Evolutionary conservation across 2,329 filamentous ascomycete genomes (phyloP), one percentile per base, ranked within the genome.

Genomic region (Fusarium vanettenii): DNA sequence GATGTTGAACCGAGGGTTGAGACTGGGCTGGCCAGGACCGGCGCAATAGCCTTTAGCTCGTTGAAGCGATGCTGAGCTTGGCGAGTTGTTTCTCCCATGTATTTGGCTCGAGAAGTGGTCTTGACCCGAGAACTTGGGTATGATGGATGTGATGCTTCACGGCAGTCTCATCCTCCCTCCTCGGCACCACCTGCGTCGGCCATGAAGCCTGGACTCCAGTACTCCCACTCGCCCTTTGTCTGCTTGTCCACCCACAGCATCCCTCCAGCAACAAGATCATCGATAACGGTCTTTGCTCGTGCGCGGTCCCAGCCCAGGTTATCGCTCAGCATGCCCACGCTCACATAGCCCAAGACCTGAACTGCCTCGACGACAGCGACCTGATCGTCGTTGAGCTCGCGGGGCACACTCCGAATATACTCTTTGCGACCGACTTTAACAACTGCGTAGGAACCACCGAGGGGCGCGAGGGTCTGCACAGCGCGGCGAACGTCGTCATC

Each of bases 211-310:
- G 94, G 94, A 69, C 91, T 94, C 97, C 97, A 99, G 79, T 98
- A 99, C 83, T 98, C 95, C 83, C 92, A 95, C 85, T 98, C 96
- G 20, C 81, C 82, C 10, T 90, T 88, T 11, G 85, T 92, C 84
- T 98, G 95, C 75, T 90, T 91, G 83, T 99, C 97, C 7, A 98
- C 91, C 97, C 97, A 99, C 16, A 99, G 90, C 86, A 99, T 90
- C 62, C 95, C 95, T 79, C 97, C 95, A 0, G 92, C 92, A 61
- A 98, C 88, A 37, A 99, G 85, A 82, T 99, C 97, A 72, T 98
- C 95, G 61, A 98, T 89, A 2, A 96, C 95, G 0, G 97, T 98
- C 81, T 93, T 89, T n/a, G 95, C 94, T 73, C 97, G 89, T 7
- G 95, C 93, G 52, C 90, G 87, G 76, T 96, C 92, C 97, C 97